Percentiles rank a stretch among this genome's conserved stretches.
phyloP scores from a whole-genome alignment of 176 grass and related monocot genomes.

The Thinopyrum elongatum region DNA sequence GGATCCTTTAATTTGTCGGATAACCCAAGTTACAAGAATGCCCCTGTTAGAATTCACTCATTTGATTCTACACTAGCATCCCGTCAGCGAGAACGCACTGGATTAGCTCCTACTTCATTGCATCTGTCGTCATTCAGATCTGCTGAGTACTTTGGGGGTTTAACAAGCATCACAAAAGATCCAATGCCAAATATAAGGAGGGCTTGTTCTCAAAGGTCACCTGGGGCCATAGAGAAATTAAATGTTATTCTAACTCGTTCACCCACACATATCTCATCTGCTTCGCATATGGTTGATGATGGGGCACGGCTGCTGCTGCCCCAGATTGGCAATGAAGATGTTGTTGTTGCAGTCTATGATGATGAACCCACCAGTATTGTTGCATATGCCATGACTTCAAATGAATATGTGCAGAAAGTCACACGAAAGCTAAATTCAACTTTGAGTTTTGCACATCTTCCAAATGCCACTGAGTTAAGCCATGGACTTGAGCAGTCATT shows the following conservation, averaged over 20 bases:
- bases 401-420: slow-evolving; percentile 51
- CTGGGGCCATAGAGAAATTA: slow-evolving; percentile 57
- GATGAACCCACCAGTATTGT: slow-evolving; percentile 97
- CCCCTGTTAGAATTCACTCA: slow-evolving; percentile 81
- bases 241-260: slow-evolving; percentile 55
- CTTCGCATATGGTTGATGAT: slow-evolving; percentile 51
- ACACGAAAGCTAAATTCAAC: slow-evolving; percentile 31
- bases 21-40: slow-evolving; percentile 39
- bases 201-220: slow-evolving; percentile 75
- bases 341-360: slow-evolving; percentile 79
- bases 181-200: slow-evolving; percentile 71
- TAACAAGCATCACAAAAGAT: slow-evolving; percentile 42
- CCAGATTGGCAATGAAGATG: slow-evolving; percentile 54
- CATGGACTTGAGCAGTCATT: slow-evolving; percentile 36
- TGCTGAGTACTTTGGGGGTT: slow-evolving; percentile 47
- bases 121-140: slow-evolving; percentile 58
- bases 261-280: slow-evolving; percentile 53
- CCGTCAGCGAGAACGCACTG: slow-evolving; percentile 46
- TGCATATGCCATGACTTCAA: slow-evolving; percentile 74
- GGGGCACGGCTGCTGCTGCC: slow-evolving; percentile 73
- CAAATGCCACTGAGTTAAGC: slow-evolving; percentile 25
- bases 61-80: slow-evolving; percentile 62
- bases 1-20: slow-evolving; percentile 34
- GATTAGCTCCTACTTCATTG: slow-evolving; percentile 55
- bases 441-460: slow-evolving; percentile 43